Evolutionary conservation across 805 yeast species (phyloP).

Genomic region (Cyberlindnera euphorbiae): DNA sequence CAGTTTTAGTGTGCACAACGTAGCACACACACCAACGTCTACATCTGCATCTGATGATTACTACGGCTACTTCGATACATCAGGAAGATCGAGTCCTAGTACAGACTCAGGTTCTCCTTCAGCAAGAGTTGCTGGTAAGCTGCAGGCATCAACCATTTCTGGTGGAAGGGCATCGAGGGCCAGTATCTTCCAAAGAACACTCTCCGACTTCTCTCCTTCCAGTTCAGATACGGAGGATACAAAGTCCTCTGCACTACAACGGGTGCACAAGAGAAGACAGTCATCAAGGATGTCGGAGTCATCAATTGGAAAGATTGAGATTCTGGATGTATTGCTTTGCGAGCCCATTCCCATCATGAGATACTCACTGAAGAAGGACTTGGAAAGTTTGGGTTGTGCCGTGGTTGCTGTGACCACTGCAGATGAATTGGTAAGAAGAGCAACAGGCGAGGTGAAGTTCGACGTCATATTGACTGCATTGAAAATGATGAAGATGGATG

Average conservation of each 20-base stretch:
- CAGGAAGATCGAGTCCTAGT: constrained; percentile 33
- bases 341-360: constrained; percentile 84
- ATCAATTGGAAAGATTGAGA: constrained; percentile 23
- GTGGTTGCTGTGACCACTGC: constrained; percentile 76
- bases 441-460: constrained; percentile 78
- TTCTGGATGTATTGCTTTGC: constrained; percentile 70
- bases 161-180: constrained; percentile 20
- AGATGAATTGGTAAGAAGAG: constrained; percentile 75
- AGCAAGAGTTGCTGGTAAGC: constrained; percentile 15
- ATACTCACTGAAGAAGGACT: constrained; percentile 55
- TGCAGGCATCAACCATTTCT: constrained; percentile 18
- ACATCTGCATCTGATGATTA: constrained; percentile 30
- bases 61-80: constrained; percentile 20
- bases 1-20: constrained; percentile 17
- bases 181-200: constrained; percentile 20
- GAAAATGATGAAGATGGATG: constrained; percentile 60
- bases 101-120: constrained; percentile 28
- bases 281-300: constrained; percentile 34
- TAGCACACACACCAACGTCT: constrained; percentile 22
- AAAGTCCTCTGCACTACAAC: constrained; percentile 42
- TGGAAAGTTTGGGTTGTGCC: constrained; percentile 70
- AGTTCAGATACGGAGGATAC: constrained; percentile 64
- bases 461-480: constrained; percentile 79
- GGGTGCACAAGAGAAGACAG: constrained; percentile 52
- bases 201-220: constrained; percentile 42